Evolutionary conservation across 2,329 filamentous ascomycete genomes (phyloP), one percentile per base, ranked within the genome.

Genomic region (Colletotrichum falcatum): DNA sequence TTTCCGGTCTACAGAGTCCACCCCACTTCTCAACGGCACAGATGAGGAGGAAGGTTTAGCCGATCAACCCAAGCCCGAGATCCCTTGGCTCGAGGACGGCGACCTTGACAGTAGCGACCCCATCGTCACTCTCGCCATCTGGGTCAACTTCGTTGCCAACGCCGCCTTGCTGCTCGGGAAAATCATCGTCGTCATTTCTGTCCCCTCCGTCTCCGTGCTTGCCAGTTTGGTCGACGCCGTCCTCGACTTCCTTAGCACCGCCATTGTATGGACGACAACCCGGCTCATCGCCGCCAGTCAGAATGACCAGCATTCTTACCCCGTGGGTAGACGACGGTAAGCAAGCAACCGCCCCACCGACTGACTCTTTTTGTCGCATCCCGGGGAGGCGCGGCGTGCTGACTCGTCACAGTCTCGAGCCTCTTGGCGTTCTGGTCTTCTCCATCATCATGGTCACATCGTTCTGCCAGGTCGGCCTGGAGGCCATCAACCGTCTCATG

Each of bases 401-500:
- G 69, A 71, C 61, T 39, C 46, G n/a, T 28, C 7, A 23, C 46
- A 88, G 91, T 58, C 85, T 96, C 55, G 93, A 95, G 76, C 93
- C 93, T 1, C 87, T 96, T 7, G 93, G 93, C 35, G 91, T 96
- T 2, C 84, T 96, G 6, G 90, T 95, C 65, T 96, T 95, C 81
- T 92, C 91, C 20, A 88, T 95, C 70, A 93, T 95, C 77, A 96
- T 96, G 92, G 92, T 95, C 73, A 94, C 92, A 0, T 93, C 91
- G 0, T 95, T 96, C 81, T 89, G 90, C 74, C 93, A 96, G 80
- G 93, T 96, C 49, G 89, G 87, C 46, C 83, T 95, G 16, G 84
- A 94, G 80, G 93, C 91, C 76, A 81, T 92, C 37, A 86, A 90
- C 73, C 88, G 89, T 2, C 85, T 96, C 9, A 83, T 85, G 9